These are phyloP conservation scores for Boletus tylopilopsis DNA, from an alignment of 768 basidiomycete species.

Conservation along the genomic window DNA sequence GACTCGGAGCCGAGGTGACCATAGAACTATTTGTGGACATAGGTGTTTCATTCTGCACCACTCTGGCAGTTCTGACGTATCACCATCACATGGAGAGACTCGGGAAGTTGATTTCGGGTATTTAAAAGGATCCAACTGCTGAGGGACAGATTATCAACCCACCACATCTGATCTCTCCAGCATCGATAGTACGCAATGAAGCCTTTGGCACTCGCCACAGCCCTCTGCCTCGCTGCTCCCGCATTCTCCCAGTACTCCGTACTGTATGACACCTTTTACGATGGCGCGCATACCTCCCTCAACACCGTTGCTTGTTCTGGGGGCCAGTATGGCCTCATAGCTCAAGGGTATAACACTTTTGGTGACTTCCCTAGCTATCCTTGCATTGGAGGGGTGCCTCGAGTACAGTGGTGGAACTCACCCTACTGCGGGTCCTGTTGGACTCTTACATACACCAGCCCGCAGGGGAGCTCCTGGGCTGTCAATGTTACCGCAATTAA, in stretches of 20 bases:
- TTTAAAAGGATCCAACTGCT: too few species aligned
- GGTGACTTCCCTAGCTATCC: conserved; percentile 16
- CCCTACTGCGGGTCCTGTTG: conserved; percentile 58
- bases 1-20: too few species aligned
- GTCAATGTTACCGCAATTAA: conserved; percentile 55
- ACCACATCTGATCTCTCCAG: too few species aligned
- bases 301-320: conserved; percentile 46
- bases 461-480: conserved; percentile 27
- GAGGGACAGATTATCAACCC: too few species aligned
- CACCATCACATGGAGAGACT: too few species aligned
- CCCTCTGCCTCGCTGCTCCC: conserved; percentile 7
- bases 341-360: neutral
- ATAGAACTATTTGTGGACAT: too few species aligned
- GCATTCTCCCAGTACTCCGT: conserved; percentile 21
- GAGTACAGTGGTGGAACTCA: conserved; percentile 50
- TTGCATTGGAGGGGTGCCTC: conserved; percentile 52
- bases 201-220: neutral
- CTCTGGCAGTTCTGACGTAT: too few species aligned
- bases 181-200: too few species aligned
- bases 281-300: conserved; percentile 39
- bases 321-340: conserved; percentile 38
- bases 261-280: conserved; percentile 49
- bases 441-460: conserved; percentile 44
- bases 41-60: too few species aligned
- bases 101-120: too few species aligned